These are phyloP conservation scores for Diversispora eburnea DNA, from an alignment of 192 early-diverging fungal species.

Conservation along the genomic window DNA sequence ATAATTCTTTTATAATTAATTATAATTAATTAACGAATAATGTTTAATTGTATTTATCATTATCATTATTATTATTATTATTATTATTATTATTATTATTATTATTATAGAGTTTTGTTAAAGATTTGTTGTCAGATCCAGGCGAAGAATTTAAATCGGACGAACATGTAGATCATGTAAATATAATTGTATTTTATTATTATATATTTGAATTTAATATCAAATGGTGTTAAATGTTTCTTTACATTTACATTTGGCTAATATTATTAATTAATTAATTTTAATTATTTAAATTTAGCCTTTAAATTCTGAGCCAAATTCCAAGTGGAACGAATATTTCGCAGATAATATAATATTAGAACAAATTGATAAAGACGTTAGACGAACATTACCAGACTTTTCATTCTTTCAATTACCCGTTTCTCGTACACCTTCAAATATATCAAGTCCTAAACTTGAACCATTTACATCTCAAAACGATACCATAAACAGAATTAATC, in stretches of 20 bases:
- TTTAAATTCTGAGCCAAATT: constrained; percentile 42
- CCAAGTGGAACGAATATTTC: constrained; percentile 64
- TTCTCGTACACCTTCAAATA: constrained; percentile 48
- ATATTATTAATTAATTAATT: too few species aligned
- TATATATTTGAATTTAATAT: too few species aligned
- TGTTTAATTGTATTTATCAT: too few species aligned
- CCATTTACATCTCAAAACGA: constrained; percentile 8
- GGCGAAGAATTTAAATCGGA: constrained; percentile 34
- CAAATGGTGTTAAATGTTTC: too few species aligned
- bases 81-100: background rate
- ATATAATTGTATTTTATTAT: too few species aligned
- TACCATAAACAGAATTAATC: constrained; percentile 26
- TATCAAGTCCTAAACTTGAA: constrained; percentile 39
- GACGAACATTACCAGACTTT: constrained; percentile 71
- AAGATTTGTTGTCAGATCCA: constrained; percentile 61
- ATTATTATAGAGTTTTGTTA: constrained; percentile 49
- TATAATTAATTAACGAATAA: background rate
- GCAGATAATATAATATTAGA: constrained; percentile 58
- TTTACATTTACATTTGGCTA: too few species aligned
- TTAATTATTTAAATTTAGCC: too few species aligned
- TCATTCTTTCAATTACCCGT: constrained; percentile 71
- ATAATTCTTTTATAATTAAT: background rate
- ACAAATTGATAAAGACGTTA: constrained; percentile 74
- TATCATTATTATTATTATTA: background rate
- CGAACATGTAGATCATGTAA: constrained; percentile 7